Evolutionary conservation across 495 filamentous ascomycete species (phyloP).

Genomic region (Xylaria palmicola): DNA sequence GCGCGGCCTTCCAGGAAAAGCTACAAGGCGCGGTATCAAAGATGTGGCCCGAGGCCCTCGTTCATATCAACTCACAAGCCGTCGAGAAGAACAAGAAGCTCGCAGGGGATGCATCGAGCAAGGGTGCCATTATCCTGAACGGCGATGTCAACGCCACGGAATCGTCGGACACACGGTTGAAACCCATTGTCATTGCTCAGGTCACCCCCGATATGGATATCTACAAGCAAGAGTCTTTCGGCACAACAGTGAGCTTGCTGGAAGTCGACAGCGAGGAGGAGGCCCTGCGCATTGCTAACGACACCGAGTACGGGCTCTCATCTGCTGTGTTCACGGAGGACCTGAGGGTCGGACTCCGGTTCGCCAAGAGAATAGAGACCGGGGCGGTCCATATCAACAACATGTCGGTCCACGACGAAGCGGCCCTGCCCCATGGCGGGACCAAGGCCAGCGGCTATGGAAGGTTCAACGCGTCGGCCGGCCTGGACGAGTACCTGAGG

Average conservation of each 20-base stretch:
- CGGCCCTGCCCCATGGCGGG: constrained; percentile 76
- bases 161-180: constrained; percentile 55
- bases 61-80: constrained; percentile 59
- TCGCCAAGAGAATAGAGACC: constrained; percentile 73
- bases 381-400: constrained; percentile 89
- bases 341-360: constrained; percentile 67
- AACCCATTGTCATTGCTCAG: constrained; percentile 66
- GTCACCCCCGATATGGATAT: constrained; percentile 83
- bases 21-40: constrained; percentile 52
- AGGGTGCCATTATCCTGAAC: constrained; percentile 66
- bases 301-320: constrained; percentile 77
- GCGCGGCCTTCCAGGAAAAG: constrained; percentile 62
- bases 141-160: constrained; percentile 54
- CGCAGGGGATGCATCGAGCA: constrained; percentile 61
- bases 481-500: constrained; percentile 73
- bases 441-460: constrained; percentile 84
- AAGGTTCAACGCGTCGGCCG: constrained; percentile 51
- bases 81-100: constrained; percentile 69
- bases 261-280: constrained; percentile 62
- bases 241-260: constrained; percentile 66
- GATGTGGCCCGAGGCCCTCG: constrained; percentile 48
- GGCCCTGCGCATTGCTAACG: constrained; percentile 75
- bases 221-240: constrained; percentile 79
- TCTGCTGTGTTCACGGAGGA: constrained; percentile 88
- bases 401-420: constrained; percentile 83